A percentile compares a stretch with the other conserved stretches of the same genome.
phyloP scores from a whole-genome alignment of 164 flowering plant species.

The Annona cherimola region DNA sequence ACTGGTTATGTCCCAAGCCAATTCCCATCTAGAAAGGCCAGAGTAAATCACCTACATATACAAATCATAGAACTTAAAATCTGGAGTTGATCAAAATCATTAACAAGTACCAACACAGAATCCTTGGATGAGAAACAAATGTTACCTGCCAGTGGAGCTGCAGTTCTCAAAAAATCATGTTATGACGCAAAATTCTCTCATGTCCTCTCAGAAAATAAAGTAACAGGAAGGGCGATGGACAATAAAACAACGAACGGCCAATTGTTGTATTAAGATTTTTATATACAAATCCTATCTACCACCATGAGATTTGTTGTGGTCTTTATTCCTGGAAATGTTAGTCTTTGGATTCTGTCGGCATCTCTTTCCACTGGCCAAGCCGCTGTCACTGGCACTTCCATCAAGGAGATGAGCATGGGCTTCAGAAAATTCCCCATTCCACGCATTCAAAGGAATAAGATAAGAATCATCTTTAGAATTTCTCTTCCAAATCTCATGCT shows the following conservation, averaged over 20 bases:
- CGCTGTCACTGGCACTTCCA: conserved; percentile 89
- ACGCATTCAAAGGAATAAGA: conserved; percentile 64
- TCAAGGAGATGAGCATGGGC: conserved; percentile 48
- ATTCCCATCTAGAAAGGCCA: background rate
- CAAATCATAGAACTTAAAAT: background rate
- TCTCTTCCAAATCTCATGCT: conserved; percentile 50
- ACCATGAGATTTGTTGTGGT: conserved; percentile 15
- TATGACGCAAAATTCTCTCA: background rate
- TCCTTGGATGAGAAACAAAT: background rate
- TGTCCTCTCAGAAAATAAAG: background rate
- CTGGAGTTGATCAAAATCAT: background rate
- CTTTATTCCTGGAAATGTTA: conserved; percentile 19
- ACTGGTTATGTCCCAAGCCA: background rate
- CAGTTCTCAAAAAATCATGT: background rate
- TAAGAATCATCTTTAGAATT: conserved; percentile 69
- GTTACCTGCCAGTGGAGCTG: background rate
- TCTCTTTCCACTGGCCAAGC: conserved; percentile 49
- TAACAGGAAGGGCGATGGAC: background rate
- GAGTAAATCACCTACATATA: background rate
- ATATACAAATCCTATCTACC: background rate
- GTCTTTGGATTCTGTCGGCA: conserved; percentile 19
- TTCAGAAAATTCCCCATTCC: conserved; percentile 67
- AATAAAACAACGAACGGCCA: background rate
- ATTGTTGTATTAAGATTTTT: background rate
- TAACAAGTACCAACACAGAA: background rate